Conservation (phyloP, 208 protist genomes). For the Strigomonas oncopelti region DNA sequence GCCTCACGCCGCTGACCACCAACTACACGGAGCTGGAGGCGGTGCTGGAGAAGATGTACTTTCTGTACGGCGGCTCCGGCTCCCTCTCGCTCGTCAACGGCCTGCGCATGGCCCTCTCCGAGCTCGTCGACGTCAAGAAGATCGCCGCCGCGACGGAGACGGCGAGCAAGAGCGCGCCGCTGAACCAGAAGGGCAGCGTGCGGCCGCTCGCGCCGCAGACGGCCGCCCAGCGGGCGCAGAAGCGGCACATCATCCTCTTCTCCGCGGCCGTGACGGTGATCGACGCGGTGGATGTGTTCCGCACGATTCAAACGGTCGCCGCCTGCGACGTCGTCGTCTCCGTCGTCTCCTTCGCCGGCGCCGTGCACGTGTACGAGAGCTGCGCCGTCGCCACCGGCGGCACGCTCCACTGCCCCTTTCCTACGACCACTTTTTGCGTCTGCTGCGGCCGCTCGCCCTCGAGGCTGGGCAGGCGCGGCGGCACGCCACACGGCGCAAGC, state of each 20-base stretch:
- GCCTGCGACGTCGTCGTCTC: slow-evolving; percentile 41
- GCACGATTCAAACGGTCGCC: slow-evolving; percentile 47
- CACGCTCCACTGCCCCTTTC: slow-evolving; percentile 65
- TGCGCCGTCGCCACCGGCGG: slow-evolving; percentile 52
- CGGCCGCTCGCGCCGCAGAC: slow-evolving; percentile 1
- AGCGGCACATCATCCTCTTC: slow-evolving; percentile 57
- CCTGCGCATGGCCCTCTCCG: slow-evolving; percentile 65
- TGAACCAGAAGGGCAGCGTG: not conserved
- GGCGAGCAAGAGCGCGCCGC: not conserved
- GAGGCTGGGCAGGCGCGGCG: slow-evolving; percentile 1
- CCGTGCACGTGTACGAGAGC: slow-evolving; percentile 78
- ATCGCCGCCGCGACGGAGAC: slow-evolving; percentile 21
- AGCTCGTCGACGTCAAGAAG: slow-evolving; percentile 72
- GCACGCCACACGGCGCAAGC: slow-evolving; percentile 7
- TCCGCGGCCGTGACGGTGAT: slow-evolving; percentile 78
- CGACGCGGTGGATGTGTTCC: slow-evolving; percentile 73
- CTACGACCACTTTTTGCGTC: slow-evolving; percentile 68
- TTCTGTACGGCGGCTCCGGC: slow-evolving; percentile 75
- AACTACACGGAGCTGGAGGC: slow-evolving; percentile 61
- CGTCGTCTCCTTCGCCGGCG: slow-evolving; percentile 72
- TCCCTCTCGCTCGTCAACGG: slow-evolving; percentile 76
- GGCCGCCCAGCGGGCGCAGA: slow-evolving; percentile 13
- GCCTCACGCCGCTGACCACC: slow-evolving; percentile 56
- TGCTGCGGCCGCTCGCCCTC: slow-evolving; percentile 44
- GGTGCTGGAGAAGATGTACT: slow-evolving; percentile 71